phyloP scores from a whole-genome alignment of 2,329 filamentous ascomycete species.

The Beauveria sp. region DNA sequence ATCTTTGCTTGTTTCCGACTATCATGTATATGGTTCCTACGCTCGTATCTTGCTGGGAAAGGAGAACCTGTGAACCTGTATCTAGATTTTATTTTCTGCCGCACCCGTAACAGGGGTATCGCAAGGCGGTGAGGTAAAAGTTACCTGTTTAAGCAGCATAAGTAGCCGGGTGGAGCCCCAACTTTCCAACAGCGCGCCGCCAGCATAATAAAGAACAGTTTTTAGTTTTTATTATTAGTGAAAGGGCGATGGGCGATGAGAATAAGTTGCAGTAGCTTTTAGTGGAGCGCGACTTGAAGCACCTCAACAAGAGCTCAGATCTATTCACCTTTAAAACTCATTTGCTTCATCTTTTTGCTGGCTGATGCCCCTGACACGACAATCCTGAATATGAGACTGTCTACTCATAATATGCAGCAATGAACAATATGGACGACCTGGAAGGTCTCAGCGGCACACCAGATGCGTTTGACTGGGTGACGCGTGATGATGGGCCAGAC shows the following conservation, averaged over 20 bases:
- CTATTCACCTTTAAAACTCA: neutral
- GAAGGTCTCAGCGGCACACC: neutral
- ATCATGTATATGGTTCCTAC: neutral
- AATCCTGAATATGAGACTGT: neutral
- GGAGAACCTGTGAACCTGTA: neutral
- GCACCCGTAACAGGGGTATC: neutral
- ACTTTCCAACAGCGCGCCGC: no score
- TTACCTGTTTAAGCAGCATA: no score
- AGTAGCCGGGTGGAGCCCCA: no score
- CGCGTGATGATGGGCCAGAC: neutral
- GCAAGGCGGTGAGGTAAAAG: neutral
- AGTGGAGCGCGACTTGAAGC: conserved; percentile 6
- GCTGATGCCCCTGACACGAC: neutral
- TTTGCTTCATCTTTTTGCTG: neutral
- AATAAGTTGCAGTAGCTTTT: neutral
- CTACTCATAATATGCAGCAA: neutral
- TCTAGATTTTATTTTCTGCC: neutral
- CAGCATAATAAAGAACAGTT: no score
- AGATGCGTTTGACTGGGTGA: neutral
- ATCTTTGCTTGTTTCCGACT: neutral
- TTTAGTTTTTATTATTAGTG: no score
- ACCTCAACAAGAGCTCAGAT: neutral
- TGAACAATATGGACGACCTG: neutral
- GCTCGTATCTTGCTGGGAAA: neutral
- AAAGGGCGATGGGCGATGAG: neutral